Evolutionary conservation across 2,329 filamentous ascomycete species (phyloP).

Genomic region (Verticillium albo-atrum): DNA sequence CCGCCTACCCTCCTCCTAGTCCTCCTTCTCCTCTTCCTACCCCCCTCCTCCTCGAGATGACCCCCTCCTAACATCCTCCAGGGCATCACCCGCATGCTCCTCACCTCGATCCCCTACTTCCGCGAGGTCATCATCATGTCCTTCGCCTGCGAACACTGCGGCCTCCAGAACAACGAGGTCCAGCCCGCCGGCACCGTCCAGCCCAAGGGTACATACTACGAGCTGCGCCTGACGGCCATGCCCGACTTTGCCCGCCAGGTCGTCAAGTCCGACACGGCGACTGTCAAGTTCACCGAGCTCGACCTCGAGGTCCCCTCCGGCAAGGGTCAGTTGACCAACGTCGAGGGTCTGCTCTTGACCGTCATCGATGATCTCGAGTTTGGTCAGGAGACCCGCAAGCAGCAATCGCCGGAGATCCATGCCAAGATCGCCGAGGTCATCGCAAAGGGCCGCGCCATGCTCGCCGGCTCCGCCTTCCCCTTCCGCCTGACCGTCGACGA

Average conservation of each 20-base stretch:
- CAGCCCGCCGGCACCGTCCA: conserved; percentile 91
- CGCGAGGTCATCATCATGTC: conserved; percentile 97
- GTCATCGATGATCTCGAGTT: conserved; percentile 76
- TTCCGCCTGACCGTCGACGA: conserved; percentile 89
- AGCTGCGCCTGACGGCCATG: conserved; percentile 68
- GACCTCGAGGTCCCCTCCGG: conserved; percentile 91
- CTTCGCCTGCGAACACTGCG: conserved; percentile 86
- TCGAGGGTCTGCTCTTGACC: conserved; percentile 79
- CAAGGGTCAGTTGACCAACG: conserved; percentile 85
- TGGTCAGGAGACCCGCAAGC: conserved; percentile 78
- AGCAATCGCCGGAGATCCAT: conserved; percentile 71
- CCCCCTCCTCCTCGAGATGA: neutral
- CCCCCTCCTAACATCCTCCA: conserved; percentile 28
- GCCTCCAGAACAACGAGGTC: conserved; percentile 87
- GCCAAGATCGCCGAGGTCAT: conserved; percentile 76
- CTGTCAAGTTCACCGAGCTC: conserved; percentile 83
- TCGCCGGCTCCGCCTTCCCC: conserved; percentile 73
- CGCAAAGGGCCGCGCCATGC: conserved; percentile 68
- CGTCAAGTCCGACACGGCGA: conserved; percentile 84
- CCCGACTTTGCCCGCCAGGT: conserved; percentile 81
- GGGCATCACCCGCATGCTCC: conserved; percentile 80
- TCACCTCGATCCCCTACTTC: conserved; percentile 94
- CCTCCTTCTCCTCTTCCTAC: neutral
- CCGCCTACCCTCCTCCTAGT: no score
- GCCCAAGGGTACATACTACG: conserved; percentile 79